A percentile compares a stretch with the other conserved stretches of the same genome.
These are phyloP conservation scores for Cladosporium sp. DNA, from an alignment of 2,329 filamentous ascomycete species.

Conservation along the genomic window DNA sequence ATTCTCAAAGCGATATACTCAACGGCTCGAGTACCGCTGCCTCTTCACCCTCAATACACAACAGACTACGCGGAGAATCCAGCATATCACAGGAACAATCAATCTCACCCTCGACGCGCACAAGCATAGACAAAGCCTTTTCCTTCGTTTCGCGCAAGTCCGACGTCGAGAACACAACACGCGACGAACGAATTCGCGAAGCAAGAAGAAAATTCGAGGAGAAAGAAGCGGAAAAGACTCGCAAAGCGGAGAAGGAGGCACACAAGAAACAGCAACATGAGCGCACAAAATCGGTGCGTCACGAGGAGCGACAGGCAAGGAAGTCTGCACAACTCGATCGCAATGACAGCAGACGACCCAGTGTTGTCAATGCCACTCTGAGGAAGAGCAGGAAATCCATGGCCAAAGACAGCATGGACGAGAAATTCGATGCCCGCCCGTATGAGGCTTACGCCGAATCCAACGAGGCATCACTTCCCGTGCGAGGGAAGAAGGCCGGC, in stretches of 20 bases:
- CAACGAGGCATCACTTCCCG: constrained; percentile 22
- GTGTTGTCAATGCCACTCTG: not conserved
- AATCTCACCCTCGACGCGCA: constrained; percentile 45
- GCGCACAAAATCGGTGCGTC: constrained; percentile 41
- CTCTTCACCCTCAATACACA: constrained; percentile 19
- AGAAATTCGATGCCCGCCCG: constrained; percentile 18
- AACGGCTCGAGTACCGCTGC: constrained; percentile 35
- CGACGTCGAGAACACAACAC: constrained; percentile 49
- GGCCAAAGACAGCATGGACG: constrained; percentile 12
- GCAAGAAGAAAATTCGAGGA: constrained; percentile 56
- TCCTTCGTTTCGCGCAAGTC: constrained; percentile 41
- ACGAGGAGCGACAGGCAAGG: constrained; percentile 37
- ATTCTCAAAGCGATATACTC: constrained; percentile 51
- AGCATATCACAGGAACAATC: constrained; percentile 34
- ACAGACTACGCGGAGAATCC: constrained; percentile 47
- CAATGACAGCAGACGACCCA: constrained; percentile 2
- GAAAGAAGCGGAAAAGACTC: constrained; percentile 55
- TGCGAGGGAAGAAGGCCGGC: constrained; percentile 22
- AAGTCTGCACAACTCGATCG: constrained; percentile 35
- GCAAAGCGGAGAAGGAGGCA: constrained; percentile 49
- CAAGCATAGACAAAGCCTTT: constrained; percentile 55
- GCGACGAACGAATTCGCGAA: constrained; percentile 53
- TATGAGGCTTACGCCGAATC: constrained; percentile 26
- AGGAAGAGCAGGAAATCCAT: too few relatives aligned
- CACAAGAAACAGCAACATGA: constrained; percentile 44